These are phyloP conservation scores for Scytalidium lignicola DNA, from an alignment of 2,329 filamentous ascomycete species.

Conservation along the genomic window DNA sequence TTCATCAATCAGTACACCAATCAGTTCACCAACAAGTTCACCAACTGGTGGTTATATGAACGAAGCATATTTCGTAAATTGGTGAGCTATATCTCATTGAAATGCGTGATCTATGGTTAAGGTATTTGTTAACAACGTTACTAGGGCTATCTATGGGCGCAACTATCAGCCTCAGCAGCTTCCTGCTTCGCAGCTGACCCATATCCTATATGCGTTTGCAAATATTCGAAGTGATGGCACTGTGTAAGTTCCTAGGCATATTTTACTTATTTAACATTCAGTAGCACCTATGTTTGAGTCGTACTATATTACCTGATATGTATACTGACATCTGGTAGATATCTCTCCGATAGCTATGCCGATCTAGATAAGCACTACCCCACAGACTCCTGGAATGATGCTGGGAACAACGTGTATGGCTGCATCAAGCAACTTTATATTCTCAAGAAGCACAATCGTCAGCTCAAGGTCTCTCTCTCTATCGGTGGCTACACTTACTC, in stretches of 20 bases:
- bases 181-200: slow-evolving; percentile 64
- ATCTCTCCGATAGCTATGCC: slow-evolving; percentile 63
- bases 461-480: slow-evolving; percentile 71
- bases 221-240: slow-evolving; percentile 68
- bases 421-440: slow-evolving; percentile 74
- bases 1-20: too few relatives aligned
- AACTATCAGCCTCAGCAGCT: slow-evolving; percentile 69
- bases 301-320: slow-evolving; percentile 52
- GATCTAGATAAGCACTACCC: slow-evolving; percentile 71
- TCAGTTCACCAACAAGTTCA: too few relatives aligned
- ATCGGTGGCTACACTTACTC: slow-evolving; percentile 88
- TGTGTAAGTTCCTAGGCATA: slow-evolving; percentile 52
- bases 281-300: background rate
- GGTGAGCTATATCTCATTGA: slow-evolving; percentile 29
- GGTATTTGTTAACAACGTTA: background rate
- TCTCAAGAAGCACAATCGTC: slow-evolving; percentile 71
- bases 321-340: slow-evolving; percentile 31
- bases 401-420: slow-evolving; percentile 70
- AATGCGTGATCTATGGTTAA: background rate
- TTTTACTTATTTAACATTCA: too few relatives aligned
- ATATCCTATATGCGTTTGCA: slow-evolving; percentile 77
- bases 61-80: slow-evolving; percentile 19
- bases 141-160: slow-evolving; percentile 66
- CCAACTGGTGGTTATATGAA: slow-evolving; percentile 11
- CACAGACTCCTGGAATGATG: slow-evolving; percentile 65